These are phyloP conservation scores for Penstemon eatonii DNA, from an alignment of 257 asterid genomes.

Conservation along the genomic window DNA sequence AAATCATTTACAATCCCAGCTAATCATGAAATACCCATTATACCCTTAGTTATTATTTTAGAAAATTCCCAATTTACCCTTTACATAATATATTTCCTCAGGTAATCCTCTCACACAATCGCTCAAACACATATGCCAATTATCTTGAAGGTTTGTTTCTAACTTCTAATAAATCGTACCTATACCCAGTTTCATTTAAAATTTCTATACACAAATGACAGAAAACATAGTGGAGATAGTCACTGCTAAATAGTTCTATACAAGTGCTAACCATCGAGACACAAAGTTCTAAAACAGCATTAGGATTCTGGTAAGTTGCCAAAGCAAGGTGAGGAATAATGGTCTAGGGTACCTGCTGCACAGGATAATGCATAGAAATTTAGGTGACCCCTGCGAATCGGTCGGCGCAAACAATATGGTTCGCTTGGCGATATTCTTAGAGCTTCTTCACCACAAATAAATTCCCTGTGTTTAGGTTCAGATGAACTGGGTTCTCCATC, in stretches of 20 bases:
- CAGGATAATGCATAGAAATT: constrained; percentile 82
- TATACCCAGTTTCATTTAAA: too few relatives aligned
- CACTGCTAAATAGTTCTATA: neutral
- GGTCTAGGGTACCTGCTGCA: constrained; percentile 71
- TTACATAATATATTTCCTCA: too few relatives aligned
- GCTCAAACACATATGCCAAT: too few relatives aligned
- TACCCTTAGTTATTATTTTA: too few relatives aligned
- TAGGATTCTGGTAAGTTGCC: neutral
- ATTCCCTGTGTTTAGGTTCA: constrained; percentile 64
- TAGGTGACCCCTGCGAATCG: constrained; percentile 96
- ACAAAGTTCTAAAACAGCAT: too few relatives aligned
- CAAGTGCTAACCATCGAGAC: neutral
- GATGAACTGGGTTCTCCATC: constrained; percentile 47
- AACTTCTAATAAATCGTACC: too few relatives aligned
- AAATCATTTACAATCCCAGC: too few relatives aligned
- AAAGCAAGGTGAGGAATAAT: constrained; percentile 8
- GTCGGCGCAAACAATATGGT: constrained; percentile 90
- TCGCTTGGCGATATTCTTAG: constrained; percentile 69
- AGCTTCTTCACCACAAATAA: constrained; percentile 94
- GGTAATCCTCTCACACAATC: too few relatives aligned
- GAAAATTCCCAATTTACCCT: too few relatives aligned
- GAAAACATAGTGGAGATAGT: neutral
- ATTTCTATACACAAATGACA: too few relatives aligned
- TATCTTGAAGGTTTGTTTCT: too few relatives aligned
- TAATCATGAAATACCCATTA: too few relatives aligned